These are phyloP conservation scores for Tylopilus sp. DNA, from an alignment of 1,284 basidiomycete genomes.

Conservation along the genomic window DNA sequence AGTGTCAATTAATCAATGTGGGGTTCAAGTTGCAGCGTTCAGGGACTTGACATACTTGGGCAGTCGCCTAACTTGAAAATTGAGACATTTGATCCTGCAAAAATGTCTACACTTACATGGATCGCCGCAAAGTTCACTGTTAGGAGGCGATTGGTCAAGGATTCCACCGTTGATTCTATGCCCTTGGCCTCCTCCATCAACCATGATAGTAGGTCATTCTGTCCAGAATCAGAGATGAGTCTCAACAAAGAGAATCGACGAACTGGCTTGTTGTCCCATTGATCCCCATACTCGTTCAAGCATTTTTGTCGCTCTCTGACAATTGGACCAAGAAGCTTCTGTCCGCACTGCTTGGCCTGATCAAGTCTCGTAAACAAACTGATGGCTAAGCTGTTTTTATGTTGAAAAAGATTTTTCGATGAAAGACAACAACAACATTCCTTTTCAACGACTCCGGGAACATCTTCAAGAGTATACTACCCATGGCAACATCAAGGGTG, in stretches of 20 bases:
- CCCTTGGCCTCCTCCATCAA: constrained; percentile 51
- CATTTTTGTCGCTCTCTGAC: constrained; percentile 49
- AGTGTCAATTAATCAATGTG: no score
- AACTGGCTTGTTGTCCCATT: constrained; percentile 53
- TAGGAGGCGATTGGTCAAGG: constrained; percentile 47
- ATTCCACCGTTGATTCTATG: constrained; percentile 40
- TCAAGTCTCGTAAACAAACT: constrained; percentile 37
- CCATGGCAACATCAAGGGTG: constrained; percentile 44
- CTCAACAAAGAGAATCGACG: constrained; percentile 7
- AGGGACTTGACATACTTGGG: constrained; percentile 21
- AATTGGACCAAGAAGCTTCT: constrained; percentile 47
- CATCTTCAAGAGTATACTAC: constrained; percentile 40
- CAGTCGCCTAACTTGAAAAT: constrained; percentile 14
- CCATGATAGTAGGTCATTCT: constrained; percentile 59
- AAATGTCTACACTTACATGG: constrained; percentile 34
- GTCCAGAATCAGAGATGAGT: not conserved
- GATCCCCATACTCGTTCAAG: constrained; percentile 44
- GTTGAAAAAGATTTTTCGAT: not conserved
- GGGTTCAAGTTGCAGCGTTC: no score
- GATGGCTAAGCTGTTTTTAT: not conserved
- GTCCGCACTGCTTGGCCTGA: constrained; percentile 11
- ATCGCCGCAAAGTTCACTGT: constrained; percentile 52
- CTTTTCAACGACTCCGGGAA: constrained; percentile 51
- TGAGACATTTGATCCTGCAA: no score
- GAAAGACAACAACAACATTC: constrained; percentile 38